Evolutionary conservation across 2,329 filamentous ascomycete species (phyloP).

Genomic region (Zalaria sp.): DNA sequence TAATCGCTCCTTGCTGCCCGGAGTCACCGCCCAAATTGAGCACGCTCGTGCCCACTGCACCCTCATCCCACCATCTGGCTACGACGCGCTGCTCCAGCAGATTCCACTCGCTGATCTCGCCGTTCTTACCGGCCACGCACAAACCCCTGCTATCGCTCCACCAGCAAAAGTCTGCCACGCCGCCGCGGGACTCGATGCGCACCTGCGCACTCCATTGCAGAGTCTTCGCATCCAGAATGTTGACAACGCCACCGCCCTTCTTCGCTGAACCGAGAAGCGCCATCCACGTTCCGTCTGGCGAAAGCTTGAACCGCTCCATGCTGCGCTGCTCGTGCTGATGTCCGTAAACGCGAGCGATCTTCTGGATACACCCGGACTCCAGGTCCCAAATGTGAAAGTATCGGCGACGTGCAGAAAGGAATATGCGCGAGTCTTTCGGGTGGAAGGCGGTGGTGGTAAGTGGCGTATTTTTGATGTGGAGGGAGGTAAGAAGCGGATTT

Average conservation of each 20-base stretch:
- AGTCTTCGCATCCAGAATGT: constrained; percentile 64
- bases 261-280: constrained; percentile 64
- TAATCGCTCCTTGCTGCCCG: constrained; percentile 29
- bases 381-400: constrained; percentile 96
- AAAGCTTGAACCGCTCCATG: constrained; percentile 84
- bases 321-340: constrained; percentile 69
- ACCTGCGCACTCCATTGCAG: constrained; percentile 81
- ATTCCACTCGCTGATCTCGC: constrained; percentile 83
- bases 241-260: constrained; percentile 80
- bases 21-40: constrained; percentile 61
- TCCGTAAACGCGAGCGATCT: constrained; percentile 61
- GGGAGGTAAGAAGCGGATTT: constrained; percentile 79
- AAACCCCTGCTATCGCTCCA: constrained; percentile 75
- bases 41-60: constrained; percentile 72
- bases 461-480: constrained; percentile 75
- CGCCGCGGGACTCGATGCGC: constrained; percentile 65
- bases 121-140: constrained; percentile 70
- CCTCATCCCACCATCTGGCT: constrained; percentile 79
- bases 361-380: constrained; percentile 65
- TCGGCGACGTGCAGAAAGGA: constrained; percentile 73
- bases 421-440: constrained; percentile 56
- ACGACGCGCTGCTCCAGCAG: constrained; percentile 54
- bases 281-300: constrained; percentile 75
- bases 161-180: constrained; percentile 86
- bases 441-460: constrained; percentile 74